A percentile compares a stretch with the other conserved stretches of the same genome.
Conservation (phyloP, 2,329 filamentous ascomycete species). For the Domatiomyces catenatus region DNA sequence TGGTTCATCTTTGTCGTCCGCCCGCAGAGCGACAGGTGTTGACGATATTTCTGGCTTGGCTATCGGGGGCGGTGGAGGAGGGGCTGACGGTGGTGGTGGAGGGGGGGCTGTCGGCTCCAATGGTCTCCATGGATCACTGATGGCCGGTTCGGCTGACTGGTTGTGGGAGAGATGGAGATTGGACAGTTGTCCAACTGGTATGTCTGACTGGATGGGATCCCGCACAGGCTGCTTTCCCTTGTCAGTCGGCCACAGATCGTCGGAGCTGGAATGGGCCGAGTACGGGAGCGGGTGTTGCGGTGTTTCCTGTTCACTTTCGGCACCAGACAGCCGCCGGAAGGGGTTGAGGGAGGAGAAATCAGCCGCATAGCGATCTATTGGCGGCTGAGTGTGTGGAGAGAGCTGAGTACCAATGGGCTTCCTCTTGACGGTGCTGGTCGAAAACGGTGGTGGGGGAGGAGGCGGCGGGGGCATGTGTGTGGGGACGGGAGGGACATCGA, state of each 20-base stretch:
- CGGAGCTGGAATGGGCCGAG: background rate
- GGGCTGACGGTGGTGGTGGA: slow-evolving; percentile 4
- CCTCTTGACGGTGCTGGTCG: slow-evolving; percentile 7
- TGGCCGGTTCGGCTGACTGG: background rate
- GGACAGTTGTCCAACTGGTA: background rate
- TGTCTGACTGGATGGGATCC: background rate
- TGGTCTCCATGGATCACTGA: slow-evolving; percentile 2
- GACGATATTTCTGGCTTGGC: slow-evolving; percentile 9
- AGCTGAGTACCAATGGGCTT: slow-evolving; percentile 9
- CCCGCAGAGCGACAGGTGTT: slow-evolving; percentile 6
- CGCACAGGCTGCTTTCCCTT: slow-evolving; percentile 1
- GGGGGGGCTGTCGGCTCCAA: slow-evolving; percentile 3
- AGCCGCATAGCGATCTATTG: background rate
- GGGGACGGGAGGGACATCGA: slow-evolving; percentile 4
- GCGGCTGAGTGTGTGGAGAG: slow-evolving; percentile 1
- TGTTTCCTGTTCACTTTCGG: background rate
- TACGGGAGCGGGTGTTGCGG: background rate
- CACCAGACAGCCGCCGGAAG: slow-evolving; percentile 10
- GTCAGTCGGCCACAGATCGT: background rate
- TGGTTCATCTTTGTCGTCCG: slow-evolving; percentile 2
- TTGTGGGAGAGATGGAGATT: slow-evolving; percentile 3
- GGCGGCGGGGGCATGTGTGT: background rate
- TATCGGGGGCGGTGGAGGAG: slow-evolving; percentile 8
- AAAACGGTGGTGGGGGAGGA: background rate
- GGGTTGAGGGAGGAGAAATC: slow-evolving; percentile 17